phyloP scores from a whole-genome alignment of 345 rosid species.

The Citrus australasica region DNA sequence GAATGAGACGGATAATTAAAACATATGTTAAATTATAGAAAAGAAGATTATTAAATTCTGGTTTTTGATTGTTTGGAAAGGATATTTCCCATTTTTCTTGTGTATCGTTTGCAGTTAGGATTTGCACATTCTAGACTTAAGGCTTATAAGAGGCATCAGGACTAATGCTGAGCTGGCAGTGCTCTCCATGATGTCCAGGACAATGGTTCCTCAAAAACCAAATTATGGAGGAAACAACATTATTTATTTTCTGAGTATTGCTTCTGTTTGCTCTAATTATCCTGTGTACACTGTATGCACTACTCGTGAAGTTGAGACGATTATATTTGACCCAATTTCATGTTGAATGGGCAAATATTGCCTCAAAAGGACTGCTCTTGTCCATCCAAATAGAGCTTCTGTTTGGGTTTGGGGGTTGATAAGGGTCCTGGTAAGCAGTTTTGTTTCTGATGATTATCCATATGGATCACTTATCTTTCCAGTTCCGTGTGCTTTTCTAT shows the following conservation, averaged over 20 bases:
- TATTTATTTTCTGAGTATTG: neutral
- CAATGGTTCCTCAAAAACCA: neutral
- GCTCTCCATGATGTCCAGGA: neutral
- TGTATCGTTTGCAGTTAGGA: neutral
- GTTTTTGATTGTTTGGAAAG: neutral
- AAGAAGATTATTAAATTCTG: too few relatives aligned
- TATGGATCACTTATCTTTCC: neutral
- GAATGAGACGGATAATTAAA: neutral
- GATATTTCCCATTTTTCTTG: neutral
- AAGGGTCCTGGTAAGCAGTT: neutral
- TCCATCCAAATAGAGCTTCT: neutral
- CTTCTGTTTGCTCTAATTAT: neutral
- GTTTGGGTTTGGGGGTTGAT: neutral
- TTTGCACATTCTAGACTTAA: neutral
- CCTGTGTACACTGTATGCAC: neutral
- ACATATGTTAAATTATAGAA: neutral
- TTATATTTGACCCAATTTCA: neutral
- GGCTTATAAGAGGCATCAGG: neutral
- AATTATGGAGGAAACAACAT: neutral
- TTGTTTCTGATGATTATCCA: neutral
- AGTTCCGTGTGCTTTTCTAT: neutral
- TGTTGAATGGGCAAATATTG: neutral
- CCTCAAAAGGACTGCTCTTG: neutral
- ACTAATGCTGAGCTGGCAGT: neutral
- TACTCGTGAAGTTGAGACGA: neutral